Conservation (phyloP, 225 moss, liverwort and hornwort genomes). For the Sphagnum tenellum region DNA sequence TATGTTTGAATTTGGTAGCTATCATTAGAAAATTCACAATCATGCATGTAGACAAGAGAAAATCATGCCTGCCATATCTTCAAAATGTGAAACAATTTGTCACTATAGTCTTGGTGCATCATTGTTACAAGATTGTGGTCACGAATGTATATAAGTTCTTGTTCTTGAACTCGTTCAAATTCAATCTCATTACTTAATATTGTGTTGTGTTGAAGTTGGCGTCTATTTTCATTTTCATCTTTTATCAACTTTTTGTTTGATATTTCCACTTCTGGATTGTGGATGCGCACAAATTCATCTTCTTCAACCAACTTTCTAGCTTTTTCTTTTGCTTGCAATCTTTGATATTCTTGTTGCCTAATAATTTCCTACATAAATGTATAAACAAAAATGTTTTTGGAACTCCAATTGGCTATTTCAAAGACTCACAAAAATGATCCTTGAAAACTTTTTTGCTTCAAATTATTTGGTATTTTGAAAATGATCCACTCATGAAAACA, state of each 20-base stretch:
- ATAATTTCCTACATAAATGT: conserved; percentile 13
- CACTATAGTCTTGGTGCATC: conserved; percentile 29
- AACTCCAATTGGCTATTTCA: not conserved
- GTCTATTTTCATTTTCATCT: not conserved
- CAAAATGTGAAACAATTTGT: conserved; percentile 18
- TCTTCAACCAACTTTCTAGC: not conserved
- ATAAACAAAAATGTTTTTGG: not conserved
- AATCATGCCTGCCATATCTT: conserved; percentile 32
- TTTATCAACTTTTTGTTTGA: not conserved
- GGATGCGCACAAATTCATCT: not conserved
- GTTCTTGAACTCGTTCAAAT: conserved; percentile 6
- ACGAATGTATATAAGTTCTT: conserved; percentile 6
- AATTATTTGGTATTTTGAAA: too few species aligned
- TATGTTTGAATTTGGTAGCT: too few species aligned
- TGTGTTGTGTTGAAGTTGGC: not conserved
- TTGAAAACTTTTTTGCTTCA: too few species aligned
- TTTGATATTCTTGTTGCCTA: conserved; percentile 1
- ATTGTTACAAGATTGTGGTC: conserved; percentile 15
- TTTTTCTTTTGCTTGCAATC: conserved; percentile 7
- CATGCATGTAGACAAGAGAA: not conserved
- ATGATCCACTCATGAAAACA: too few species aligned
- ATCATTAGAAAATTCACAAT: too few species aligned
- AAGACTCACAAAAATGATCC: not conserved
- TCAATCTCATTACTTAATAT: not conserved
- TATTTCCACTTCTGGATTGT: not conserved